These are phyloP conservation scores for Leccinum disarticulatum DNA, from an alignment of 768 basidiomycete species.

Conservation along the genomic window DNA sequence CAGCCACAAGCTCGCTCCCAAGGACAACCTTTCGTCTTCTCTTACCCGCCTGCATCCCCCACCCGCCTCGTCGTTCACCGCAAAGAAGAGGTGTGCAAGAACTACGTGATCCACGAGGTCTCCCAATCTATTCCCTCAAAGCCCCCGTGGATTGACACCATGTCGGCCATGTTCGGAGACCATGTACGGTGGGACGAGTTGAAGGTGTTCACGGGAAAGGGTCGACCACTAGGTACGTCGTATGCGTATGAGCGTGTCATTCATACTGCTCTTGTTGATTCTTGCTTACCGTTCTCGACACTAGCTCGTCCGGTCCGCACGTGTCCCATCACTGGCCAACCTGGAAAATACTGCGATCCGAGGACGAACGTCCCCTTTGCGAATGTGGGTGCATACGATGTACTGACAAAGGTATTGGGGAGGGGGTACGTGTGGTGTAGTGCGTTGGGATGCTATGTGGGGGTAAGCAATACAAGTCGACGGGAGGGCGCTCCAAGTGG, in stretches of 20 bases:
- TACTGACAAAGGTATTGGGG: conserved; percentile 57
- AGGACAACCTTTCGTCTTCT: conserved; percentile 3
- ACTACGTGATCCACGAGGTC: conserved; percentile 69
- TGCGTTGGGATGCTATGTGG: conserved; percentile 43
- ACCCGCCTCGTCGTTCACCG: conserved; percentile 28
- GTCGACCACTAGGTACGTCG: conserved; percentile 61
- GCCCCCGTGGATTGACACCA: conserved; percentile 69
- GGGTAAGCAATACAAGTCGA: conserved; percentile 1
- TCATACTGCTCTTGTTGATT: too few species aligned
- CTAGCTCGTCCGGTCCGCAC: conserved; percentile 57
- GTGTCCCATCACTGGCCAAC: conserved; percentile 78
- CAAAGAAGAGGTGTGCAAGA: conserved; percentile 57
- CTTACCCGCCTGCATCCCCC: conserved; percentile 13
- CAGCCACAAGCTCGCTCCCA: neutral
- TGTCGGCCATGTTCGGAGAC: conserved; percentile 82
- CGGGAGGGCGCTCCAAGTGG: neutral
- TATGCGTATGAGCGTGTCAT: neutral
- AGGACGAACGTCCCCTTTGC: conserved; percentile 79
- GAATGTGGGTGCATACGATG: conserved; percentile 60
- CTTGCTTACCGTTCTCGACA: neutral
- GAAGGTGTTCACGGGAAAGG: conserved; percentile 61
- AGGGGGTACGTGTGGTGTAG: conserved; percentile 72
- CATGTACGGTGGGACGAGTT: conserved; percentile 80
- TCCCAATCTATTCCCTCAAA: conserved; percentile 46
- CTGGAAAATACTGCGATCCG: conserved; percentile 80